Base-by-base conservation (phyloP, 306 rosid genomes). In the Gastrolobium bilobum region DNA sequence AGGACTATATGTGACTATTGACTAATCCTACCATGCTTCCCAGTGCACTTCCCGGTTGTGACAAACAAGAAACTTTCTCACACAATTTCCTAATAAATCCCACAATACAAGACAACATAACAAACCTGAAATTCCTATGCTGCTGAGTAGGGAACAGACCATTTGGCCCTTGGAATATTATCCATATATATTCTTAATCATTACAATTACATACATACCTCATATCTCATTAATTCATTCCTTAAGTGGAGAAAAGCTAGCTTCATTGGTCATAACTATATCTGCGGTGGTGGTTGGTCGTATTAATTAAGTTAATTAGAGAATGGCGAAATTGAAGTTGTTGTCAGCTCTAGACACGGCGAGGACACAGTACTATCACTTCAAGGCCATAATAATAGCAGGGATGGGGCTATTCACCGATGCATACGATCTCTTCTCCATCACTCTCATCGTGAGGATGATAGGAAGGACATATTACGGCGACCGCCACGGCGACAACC, bases 401-500 rank as follows among this genome's bases (percentile, higher is more conserved):
- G 96, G 98, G 47, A 91, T 93, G 98, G 96, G 98, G 1, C 90
- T 93, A 46, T 93, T 93, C 91, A 82, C 96, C 37, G 94, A 93
- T 29, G 86, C 98, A 33, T 93, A 89, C 58, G 92, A 87, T 77
- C 91, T 91, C 53, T 93, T 93, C 80, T 82, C 88, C n/a, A 91
- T 91, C 84, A 79, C 90, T 13, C 88, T 85, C 10, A 79, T 90
- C 80, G 58, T 77, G 81, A 76, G 51, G 2, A 79, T 91, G 44
- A 61, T 93, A 5, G 92, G 94, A 15, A 82, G 92, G 48, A 68
- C 88, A 2, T 89, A 89, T 66, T 93, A 87, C 84, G 3, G 38
- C 6, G 7, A 68, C 35, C 3, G 4, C 0, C 0, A 6, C 2
- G 30, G 4, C 2, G 1, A 66, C 4, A 0, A 7, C 7, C n/a